A percentile compares a stretch with the other conserved stretches of the same genome.
Evolutionary conservation across 306 rosid genomes (phyloP).

Genomic region (Clitoria ternatea): DNA sequence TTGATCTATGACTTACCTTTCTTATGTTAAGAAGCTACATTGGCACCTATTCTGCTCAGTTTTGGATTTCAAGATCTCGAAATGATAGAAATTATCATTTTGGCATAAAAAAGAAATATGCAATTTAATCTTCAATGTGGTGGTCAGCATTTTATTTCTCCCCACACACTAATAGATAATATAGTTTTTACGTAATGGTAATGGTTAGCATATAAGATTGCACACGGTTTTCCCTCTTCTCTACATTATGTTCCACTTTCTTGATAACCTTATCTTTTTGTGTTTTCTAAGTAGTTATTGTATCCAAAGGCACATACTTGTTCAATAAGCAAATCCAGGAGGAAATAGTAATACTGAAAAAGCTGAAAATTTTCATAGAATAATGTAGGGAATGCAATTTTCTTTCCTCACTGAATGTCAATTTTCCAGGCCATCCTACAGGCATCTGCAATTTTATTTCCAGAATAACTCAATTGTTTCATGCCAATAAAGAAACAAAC

Average conservation of each 20-base stretch:
- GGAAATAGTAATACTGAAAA: not conserved
- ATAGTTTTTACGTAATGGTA: not conserved
- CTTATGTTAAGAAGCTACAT: not conserved
- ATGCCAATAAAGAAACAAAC: not conserved
- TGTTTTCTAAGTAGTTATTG: not conserved
- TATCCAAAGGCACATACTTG: not conserved
- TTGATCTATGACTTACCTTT: conserved; percentile 7
- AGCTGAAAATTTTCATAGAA: not conserved
- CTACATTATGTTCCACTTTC: not conserved
- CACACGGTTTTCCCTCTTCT: not conserved
- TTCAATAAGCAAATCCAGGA: not conserved
- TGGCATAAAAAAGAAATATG: not conserved
- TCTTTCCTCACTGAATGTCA: not conserved
- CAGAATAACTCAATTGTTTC: not conserved
- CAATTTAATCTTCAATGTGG: not conserved
- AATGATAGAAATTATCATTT: not conserved
- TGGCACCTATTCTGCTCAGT: not conserved
- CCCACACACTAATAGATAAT: too few relatives aligned
- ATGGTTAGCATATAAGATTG: not conserved
- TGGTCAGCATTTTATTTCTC: not conserved
- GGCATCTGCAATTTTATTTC: not conserved
- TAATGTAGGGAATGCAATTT: not conserved
- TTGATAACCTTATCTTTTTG: not conserved
- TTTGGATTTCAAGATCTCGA: conserved; percentile 13
- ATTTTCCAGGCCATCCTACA: not conserved